These are phyloP conservation scores for Stephania yunnanensis DNA, from an alignment of 164 flowering plant species.

Conservation along the genomic window DNA sequence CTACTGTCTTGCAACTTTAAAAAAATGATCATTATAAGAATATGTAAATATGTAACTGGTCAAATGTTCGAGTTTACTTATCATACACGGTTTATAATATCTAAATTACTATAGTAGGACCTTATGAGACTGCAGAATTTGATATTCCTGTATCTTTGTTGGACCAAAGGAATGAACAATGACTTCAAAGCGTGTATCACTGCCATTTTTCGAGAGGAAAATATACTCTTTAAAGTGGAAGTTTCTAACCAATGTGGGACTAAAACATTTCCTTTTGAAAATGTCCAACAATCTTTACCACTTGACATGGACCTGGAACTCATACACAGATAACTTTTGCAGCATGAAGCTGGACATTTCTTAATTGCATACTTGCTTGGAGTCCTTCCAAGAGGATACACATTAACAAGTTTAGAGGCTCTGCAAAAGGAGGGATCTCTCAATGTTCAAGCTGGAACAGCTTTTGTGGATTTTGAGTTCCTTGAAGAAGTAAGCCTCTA, in stretches of 20 bases:
- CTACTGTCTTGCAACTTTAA: not conserved
- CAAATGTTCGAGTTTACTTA: not conserved
- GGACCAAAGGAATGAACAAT: too few relatives aligned
- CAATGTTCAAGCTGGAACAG: slow-evolving; percentile 94
- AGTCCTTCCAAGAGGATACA: slow-evolving; percentile 79
- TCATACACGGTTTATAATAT: not conserved
- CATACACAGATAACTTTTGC: slow-evolving; percentile 19
- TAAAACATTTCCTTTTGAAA: too few relatives aligned
- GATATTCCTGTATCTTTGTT: not conserved
- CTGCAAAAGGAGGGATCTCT: slow-evolving; percentile 76
- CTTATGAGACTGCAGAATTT: not conserved
- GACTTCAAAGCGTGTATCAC: too few relatives aligned
- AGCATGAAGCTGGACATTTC: slow-evolving; percentile 99
- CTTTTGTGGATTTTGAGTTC: slow-evolving; percentile 90
- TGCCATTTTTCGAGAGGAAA: too few relatives aligned
- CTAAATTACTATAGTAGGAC: not conserved
- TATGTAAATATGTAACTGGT: not conserved
- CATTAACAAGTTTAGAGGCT: slow-evolving; percentile 77
- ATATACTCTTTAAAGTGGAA: too few relatives aligned
- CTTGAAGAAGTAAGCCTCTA: slow-evolving; percentile 63
- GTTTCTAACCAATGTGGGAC: too few relatives aligned
- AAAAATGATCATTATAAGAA: not conserved
- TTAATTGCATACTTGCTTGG: slow-evolving; percentile 87
- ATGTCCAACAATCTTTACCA: not conserved
- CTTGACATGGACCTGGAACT: not conserved